Evolutionary conservation across 2,329 filamentous ascomycete species (phyloP), one percentile per base, ranked within the genome.

Genomic region (Colletotrichum kahawae): DNA sequence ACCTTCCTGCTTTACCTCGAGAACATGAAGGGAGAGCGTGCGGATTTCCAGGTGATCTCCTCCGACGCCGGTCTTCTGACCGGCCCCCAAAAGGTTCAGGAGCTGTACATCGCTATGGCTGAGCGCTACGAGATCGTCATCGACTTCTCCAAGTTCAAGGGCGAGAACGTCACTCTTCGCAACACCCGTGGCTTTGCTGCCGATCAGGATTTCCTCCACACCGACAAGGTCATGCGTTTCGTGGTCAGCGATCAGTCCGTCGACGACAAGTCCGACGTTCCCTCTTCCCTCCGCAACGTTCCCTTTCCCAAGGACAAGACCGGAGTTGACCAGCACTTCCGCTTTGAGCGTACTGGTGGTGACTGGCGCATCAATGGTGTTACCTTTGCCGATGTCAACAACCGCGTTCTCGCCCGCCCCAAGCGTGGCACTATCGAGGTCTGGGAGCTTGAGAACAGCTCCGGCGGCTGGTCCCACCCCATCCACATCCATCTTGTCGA

Each of bases 401-500:
- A 86, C 75, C 82, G 87, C 31, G 82, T 88, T 31, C 80, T 88
- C 12, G 86, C 87, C 24, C 82, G 80, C 12, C 84, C 84, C 12
- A 79, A 80, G 13, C 83, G 84, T 33, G 87, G 87, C 29, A 81
- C 81, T 5, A 80, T 84, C 7, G 84, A 88, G 78, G 79, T 84
- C 27, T 88, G 85, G 86, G 81, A 85, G 77, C 79, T 88, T 12
- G 80, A 83, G 60, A 89, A 90, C 78, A 59, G 76, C 38, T 83
- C 82, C 14, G 84, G 83, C 27, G 85, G 83, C 13, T 88, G 86
- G 77, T 83, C 84, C 1, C 88, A 90, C 77, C 89, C 88, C 0
- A 82, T 86, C 10, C 89, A 91, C 79, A 85, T 91, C 72, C 89
- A 91, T 77, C 82, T 90, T 1, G 85, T 91, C 68, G 88, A 90